Evolutionary conservation across 345 rosid species (phyloP), one percentile per base, ranked within the genome.

Genomic region (Euclidium syriacum): DNA sequence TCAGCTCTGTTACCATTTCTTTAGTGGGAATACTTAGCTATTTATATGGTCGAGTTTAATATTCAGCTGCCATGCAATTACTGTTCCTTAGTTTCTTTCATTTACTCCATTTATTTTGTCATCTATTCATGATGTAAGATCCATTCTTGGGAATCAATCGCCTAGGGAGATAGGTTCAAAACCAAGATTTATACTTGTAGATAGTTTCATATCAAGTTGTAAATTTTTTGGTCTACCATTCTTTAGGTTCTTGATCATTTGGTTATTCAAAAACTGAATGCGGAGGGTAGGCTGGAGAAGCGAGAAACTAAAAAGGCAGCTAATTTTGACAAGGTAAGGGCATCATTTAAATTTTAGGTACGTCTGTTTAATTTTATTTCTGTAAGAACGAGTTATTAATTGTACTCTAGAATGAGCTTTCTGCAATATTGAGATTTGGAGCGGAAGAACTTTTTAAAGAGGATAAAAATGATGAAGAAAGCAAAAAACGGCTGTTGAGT

Each of bases 381-480:
- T 26, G 10, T 25, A 32, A 50, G 49, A 24, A 47, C 7, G 30
- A 16, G 35, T 10, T 18, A 17, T 52, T 41, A 15, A 23, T 39
- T 63, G 29, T 68, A 29, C 71, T 29, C 20, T 67, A 95, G 99
- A 95, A 95, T 54, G 99, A 95, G 80, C 83, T 95, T 39, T 95
- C 99, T 43, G 94, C 98, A 70, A 95, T 95, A 71, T 77, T 95
- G 61, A 88, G 99, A 77, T 95, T 95, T 75, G 99, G 98, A 41
- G 98, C 99, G 1, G 99, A 95, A 81, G 99, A 95, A 46, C 88
- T 95, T 62, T 90, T 90, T 68, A 95, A 95, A 79, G 99, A 90
- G 60, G 98, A 95, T 18, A 88, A 73, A 77, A 95, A 80, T 71
- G 99, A 95, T 52, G 99, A 95, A 76, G 98, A 95, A 81, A 88